These are phyloP conservation scores for Blastobotrys serpentis DNA, from an alignment of 1,139 yeast species.

Conservation along the genomic window DNA sequence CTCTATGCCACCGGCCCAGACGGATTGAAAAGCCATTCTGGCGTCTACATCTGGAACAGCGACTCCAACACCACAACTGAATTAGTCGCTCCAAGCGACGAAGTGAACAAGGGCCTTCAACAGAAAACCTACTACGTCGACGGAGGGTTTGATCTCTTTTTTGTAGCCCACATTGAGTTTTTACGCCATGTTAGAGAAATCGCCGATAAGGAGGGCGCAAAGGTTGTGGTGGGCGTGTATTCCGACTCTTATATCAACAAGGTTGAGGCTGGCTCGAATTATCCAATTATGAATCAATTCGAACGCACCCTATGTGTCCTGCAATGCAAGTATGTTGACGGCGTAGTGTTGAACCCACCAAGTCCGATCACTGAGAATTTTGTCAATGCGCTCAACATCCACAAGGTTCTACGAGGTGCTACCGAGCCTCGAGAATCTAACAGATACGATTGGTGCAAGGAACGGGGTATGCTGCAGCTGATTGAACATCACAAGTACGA, in stretches of 20 bases:
- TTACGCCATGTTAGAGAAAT: constrained; percentile 47
- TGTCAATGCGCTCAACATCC: constrained; percentile 44
- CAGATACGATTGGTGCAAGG: constrained; percentile 36
- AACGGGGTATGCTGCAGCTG: constrained; percentile 43
- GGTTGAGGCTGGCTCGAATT: constrained; percentile 57
- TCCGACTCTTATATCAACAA: constrained; percentile 59
- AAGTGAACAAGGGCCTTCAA: constrained; percentile 23
- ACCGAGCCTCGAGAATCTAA: constrained; percentile 50
- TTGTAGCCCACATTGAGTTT: constrained; percentile 87
- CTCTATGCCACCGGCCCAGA: constrained; percentile 66
- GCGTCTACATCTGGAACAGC: constrained; percentile 47
- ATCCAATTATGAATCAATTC: constrained; percentile 82
- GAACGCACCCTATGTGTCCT: constrained; percentile 86
- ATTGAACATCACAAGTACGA: constrained; percentile 59
- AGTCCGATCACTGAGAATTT: constrained; percentile 48
- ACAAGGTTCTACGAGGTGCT: constrained; percentile 62
- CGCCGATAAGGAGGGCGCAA: constrained; percentile 36
- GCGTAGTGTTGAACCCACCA: constrained; percentile 69
- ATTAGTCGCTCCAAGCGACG: constrained; percentile 37
- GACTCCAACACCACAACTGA: constrained; percentile 21
- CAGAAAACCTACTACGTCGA: constrained; percentile 57
- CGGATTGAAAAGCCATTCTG: constrained; percentile 61
- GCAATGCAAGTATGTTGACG: constrained; percentile 84
- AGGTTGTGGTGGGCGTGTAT: constrained; percentile 68
- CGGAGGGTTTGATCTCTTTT: constrained; percentile 90